Conservation (phyloP, 352 stramenopile genomes). For the Globisporangium alternatum region DNA sequence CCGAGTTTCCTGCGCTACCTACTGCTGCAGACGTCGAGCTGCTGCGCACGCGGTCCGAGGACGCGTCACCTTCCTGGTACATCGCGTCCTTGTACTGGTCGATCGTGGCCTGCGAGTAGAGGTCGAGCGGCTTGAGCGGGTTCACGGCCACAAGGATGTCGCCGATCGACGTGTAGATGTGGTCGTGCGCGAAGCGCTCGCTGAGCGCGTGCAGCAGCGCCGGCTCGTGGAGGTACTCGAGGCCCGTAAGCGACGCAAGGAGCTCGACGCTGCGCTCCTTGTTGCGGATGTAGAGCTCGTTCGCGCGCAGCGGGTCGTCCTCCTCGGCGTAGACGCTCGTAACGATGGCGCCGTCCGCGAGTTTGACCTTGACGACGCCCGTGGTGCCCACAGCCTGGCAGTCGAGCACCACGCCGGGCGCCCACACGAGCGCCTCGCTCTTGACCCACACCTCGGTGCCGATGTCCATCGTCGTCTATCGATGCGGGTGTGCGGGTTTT, state of each 20-base stretch:
- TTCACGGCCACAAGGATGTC: conserved; percentile 86
- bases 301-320: conserved; percentile 21
- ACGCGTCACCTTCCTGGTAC: conserved; percentile 14
- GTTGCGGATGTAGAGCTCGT: conserved; percentile 73
- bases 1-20: conserved; percentile 7
- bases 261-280: conserved; percentile 42
- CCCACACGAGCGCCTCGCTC: conserved; percentile 62
- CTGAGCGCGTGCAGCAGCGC: conserved; percentile 77
- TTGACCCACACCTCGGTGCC: conserved; percentile 83
- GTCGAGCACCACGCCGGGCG: conserved; percentile 62
- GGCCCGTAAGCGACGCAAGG: conserved; percentile 66
- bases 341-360: conserved; percentile 37
- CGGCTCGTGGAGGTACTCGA: conserved; percentile 84
- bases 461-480: conserved; percentile 56
- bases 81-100: conserved; percentile 65
- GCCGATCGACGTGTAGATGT: conserved; percentile 88
- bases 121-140: conserved; percentile 68
- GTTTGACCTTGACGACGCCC: conserved; percentile 43
- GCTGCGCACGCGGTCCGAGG: conserved; percentile 7
- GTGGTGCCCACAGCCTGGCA: conserved; percentile 42
- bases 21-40: conserved; percentile 8
- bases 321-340: conserved; percentile 34
- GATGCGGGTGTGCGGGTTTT: background rate
- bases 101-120: conserved; percentile 63
- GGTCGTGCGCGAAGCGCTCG: conserved; percentile 66